A percentile compares a stretch with the other conserved stretches of the same genome.
Conservation (phyloP, 805 yeast genomes). For the Henningerozyma blattae region DNA sequence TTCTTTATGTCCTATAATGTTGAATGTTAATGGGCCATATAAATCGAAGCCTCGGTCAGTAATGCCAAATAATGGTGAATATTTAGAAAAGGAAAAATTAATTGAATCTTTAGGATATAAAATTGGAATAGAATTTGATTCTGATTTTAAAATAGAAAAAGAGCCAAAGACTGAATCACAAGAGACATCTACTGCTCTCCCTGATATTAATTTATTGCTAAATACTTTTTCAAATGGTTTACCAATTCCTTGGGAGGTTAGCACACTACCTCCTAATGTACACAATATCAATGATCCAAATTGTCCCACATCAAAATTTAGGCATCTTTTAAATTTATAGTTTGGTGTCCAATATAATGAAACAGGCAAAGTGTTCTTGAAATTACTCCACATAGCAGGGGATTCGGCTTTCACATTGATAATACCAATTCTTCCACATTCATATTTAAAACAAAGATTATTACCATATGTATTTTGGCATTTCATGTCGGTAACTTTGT, state of each 20-base stretch:
- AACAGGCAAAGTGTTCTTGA: conserved; percentile 35
- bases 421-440: conserved; percentile 46
- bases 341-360: conserved; percentile 47
- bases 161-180: conserved; percentile 57
- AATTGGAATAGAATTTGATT: conserved; percentile 46
- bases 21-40: not conserved
- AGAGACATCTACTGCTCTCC: conserved; percentile 35
- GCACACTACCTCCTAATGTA: conserved; percentile 60
- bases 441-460: conserved; percentile 37
- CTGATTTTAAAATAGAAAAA: conserved; percentile 57
- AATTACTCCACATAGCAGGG: conserved; percentile 20
- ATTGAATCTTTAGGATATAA: conserved; percentile 36
- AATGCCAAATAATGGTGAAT: conserved; percentile 35
- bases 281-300: conserved; percentile 63
- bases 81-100: conserved; percentile 37
- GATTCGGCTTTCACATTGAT: conserved; percentile 12
- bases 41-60: not conserved
- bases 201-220: conserved; percentile 26
- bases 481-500: conserved; percentile 22
- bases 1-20: not conserved
- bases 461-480: conserved; percentile 27
- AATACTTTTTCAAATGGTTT: conserved; percentile 11
- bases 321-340: conserved; percentile 33
- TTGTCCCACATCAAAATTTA: conserved; percentile 53
- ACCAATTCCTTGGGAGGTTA: conserved; percentile 16